phyloP scores from a whole-genome alignment of 2,329 filamentous ascomycete genomes.

The Pyrenophora graminea region DNA sequence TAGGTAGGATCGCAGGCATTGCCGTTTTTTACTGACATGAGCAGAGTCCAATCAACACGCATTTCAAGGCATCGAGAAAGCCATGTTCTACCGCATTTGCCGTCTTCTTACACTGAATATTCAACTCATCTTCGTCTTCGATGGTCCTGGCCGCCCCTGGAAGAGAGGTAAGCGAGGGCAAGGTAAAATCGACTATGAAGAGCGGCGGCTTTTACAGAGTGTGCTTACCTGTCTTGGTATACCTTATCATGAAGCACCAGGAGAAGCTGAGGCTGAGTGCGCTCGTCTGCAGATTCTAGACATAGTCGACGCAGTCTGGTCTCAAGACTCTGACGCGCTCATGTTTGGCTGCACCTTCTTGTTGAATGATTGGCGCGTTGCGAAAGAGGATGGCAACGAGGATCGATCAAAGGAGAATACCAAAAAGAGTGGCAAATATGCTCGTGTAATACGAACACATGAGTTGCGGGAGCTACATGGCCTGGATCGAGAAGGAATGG shows the following conservation, averaged over 20 bases:
- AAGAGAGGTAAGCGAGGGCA: slow-evolving; percentile 41
- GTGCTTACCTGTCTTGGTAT: slow-evolving; percentile 47
- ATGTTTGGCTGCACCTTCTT: slow-evolving; percentile 55
- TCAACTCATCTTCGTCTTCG: slow-evolving; percentile 60
- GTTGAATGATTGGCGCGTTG: slow-evolving; percentile 43
- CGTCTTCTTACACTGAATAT: slow-evolving; percentile 56
- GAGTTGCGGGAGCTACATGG: slow-evolving; percentile 33
- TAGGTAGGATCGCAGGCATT: slow-evolving; percentile 11
- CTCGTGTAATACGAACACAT: slow-evolving; percentile 39
- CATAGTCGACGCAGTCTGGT: slow-evolving; percentile 56
- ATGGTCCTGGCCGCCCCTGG: slow-evolving; percentile 53
- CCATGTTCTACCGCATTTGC: slow-evolving; percentile 49
- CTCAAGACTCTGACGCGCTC: slow-evolving; percentile 53
- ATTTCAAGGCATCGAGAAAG: slow-evolving; percentile 50
- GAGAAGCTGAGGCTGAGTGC: slow-evolving; percentile 56
- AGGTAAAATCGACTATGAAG: slow-evolving; percentile 40
- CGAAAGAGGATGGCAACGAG: slow-evolving; percentile 25
- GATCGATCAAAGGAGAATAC: slow-evolving; percentile 37
- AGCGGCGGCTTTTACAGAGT: slow-evolving; percentile 42
- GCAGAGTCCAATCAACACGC: slow-evolving; percentile 33
- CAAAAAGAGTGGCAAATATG: slow-evolving; percentile 35
- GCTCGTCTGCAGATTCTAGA: slow-evolving; percentile 50
- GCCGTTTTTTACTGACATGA: background rate
- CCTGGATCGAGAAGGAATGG: slow-evolving; percentile 44
- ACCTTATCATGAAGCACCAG: slow-evolving; percentile 52